Evolutionary conservation across 305 asterid genomes (phyloP), one percentile per base, ranked within the genome.

Genomic region (Plantago coronopus): DNA sequence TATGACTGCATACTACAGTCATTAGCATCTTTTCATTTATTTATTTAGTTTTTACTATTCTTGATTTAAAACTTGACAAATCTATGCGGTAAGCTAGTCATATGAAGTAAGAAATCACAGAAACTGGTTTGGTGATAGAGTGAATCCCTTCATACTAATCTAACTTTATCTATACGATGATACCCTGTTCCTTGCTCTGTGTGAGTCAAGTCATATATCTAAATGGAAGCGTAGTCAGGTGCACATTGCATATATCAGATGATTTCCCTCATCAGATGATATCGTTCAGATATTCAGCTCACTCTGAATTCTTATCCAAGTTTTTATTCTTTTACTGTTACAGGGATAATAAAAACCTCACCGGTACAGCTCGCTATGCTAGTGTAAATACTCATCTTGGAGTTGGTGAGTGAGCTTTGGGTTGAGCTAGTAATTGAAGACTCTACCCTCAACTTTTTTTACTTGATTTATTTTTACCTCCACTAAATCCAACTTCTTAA

Each of bases 291-390:
- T 58, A 51, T 45, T 20, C 37, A 40, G n/a, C 43, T 48, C 48
- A 34, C 47, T 15, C 25, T 67, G 14, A 44, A 17, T 19, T 38
- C 63, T 69, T 48, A 21, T 18, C 40, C 7, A 34, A 34, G 46
- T 48, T 66, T 57, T 72, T 63, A 5, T 7, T 6, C 8, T 34
- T 34, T 34, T 34, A 34, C 40, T 34, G 2, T 34, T 34, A 22
- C 83, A 88, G 96, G 80, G 96, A 88, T 74, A 88, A 88, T 80
- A 85, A 88, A 76, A 88, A 85, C 72, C 86, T 85, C 47, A 88
- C 96, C 0, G 96, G 96, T 43, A 88, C 96, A 16, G 95, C 96
- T 65, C 95, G 95, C 31, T 88, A 88, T 78, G 95, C 95, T 2
- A 88, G 96, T 64, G 95, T 88, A 55, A 85, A 86, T 69, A 76